These are phyloP conservation scores for Schizosaccharomyces cryophilus DNA, from an alignment of 805 yeast species.

Conservation along the genomic window DNA sequence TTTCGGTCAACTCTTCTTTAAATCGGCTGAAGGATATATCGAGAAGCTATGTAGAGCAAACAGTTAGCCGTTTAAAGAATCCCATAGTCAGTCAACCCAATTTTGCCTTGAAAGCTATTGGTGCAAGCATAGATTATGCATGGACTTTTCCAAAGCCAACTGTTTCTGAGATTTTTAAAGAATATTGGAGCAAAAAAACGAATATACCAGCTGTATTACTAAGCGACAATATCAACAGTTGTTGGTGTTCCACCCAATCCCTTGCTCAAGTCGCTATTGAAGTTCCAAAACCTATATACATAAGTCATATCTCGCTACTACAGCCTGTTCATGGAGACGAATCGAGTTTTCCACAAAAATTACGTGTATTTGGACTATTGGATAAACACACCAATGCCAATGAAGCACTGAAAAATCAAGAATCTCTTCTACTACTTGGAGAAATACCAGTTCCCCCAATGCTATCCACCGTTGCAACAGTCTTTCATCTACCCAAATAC, in stretches of 20 bases:
- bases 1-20: too few relatives aligned
- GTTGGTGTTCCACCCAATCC: background rate
- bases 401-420: too few relatives aligned
- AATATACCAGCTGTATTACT: background rate
- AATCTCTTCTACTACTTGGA: too few relatives aligned
- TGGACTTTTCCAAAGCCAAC: background rate
- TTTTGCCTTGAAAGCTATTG: background rate
- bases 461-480: too few relatives aligned
- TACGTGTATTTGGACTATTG: background rate
- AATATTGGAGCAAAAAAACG: background rate
- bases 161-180: background rate
- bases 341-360: background rate
- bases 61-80: background rate
- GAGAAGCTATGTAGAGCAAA: background rate
- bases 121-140: background rate
- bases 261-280: background rate
- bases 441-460: too few relatives aligned
- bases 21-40: too few relatives aligned
- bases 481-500: too few relatives aligned
- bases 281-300: background rate
- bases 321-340: background rate
- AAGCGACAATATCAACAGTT: background rate
- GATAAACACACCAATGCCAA: background rate
- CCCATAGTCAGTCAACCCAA: background rate
- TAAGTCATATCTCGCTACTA: background rate